Percentiles rank a stretch among this genome's conserved stretches.
Evolutionary conservation across 139 green algal genomes (phyloP).

Genomic region (Chlorella sorokiniana): DNA sequence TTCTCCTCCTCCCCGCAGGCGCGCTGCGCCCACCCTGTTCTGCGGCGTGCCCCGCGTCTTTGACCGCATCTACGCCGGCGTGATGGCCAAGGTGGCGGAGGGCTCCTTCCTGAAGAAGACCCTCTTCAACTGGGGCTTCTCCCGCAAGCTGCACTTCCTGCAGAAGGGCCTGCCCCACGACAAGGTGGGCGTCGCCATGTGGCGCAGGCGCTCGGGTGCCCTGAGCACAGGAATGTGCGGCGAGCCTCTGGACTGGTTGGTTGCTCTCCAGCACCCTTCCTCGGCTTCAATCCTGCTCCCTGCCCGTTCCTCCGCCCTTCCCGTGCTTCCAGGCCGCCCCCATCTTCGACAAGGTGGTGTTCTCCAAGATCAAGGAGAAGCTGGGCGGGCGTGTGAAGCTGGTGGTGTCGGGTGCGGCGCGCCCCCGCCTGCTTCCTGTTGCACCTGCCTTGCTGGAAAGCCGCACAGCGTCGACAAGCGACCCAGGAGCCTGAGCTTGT

Average conservation of each 20-base stretch:
- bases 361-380: constrained; percentile 67
- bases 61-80: constrained; percentile 91
- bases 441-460: background rate
- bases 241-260: background rate
- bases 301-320: background rate
- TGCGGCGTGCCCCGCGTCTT: constrained; percentile 94
- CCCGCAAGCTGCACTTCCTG: constrained; percentile 78
- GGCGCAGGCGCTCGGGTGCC: background rate
- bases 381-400: constrained; percentile 61
- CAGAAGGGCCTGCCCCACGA: constrained; percentile 53
- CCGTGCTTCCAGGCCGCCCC: constrained; percentile 54
- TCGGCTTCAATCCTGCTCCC: background rate
- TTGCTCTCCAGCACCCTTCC: no score
- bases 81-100: constrained; percentile 58
- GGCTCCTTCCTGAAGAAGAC: constrained; percentile 60
- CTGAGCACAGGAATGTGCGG: background rate
- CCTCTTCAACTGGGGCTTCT: constrained; percentile 84
- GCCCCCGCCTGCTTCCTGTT: background rate
- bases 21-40: constrained; percentile 89
- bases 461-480: no score
- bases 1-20: background rate
- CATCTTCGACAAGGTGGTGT: constrained; percentile 80
- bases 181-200: constrained; percentile 48
- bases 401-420: constrained; percentile 58
- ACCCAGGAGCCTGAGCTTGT: no score